Evolutionary conservation across 2,329 filamentous ascomycete genomes (phyloP).

Genomic region (Colletotrichum sp.): DNA sequence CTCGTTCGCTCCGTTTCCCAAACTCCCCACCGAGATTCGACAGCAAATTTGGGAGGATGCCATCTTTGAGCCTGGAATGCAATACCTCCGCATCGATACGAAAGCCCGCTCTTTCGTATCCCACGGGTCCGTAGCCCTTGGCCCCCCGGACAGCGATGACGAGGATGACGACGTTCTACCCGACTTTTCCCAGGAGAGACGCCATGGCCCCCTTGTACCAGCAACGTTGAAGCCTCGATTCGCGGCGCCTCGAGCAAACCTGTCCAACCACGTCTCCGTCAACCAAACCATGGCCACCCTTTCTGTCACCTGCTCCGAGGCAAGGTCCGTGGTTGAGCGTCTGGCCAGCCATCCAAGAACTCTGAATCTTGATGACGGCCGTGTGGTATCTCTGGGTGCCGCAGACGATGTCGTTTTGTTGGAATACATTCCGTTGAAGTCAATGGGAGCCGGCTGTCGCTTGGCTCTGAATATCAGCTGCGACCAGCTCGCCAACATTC

Average conservation of each 20-base stretch:
- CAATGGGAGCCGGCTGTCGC: conserved; percentile 29
- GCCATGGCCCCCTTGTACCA: conserved; percentile 15
- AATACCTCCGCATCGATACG: conserved; percentile 32
- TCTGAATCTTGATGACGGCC: conserved; percentile 29
- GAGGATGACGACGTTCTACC: conserved; percentile 24
- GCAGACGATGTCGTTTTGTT: conserved; percentile 36
- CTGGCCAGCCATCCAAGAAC: conserved; percentile 14
- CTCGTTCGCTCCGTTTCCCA: conserved; percentile 33
- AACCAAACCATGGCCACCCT: conserved; percentile 21
- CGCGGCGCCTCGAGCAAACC: conserved; percentile 32
- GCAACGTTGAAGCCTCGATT: conserved; percentile 30
- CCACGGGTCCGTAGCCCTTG: neutral
- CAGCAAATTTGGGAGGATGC: conserved; percentile 37
- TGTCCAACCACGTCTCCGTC: conserved; percentile 35
- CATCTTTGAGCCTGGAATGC: conserved; percentile 36
- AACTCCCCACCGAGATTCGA: conserved; percentile 39
- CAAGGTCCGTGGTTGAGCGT: neutral
- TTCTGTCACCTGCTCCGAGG: conserved; percentile 13
- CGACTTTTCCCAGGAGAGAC: conserved; percentile 26
- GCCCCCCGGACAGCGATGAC: neutral
- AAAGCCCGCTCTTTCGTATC: neutral
- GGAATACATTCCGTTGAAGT: conserved; percentile 35
- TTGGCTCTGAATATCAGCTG: conserved; percentile 32
- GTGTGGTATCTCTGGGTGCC: conserved; percentile 32
- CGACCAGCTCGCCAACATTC: conserved; percentile 34